Evolutionary conservation across 331 rosid species (phyloP).

Genomic region (Dryas integrifolia): DNA sequence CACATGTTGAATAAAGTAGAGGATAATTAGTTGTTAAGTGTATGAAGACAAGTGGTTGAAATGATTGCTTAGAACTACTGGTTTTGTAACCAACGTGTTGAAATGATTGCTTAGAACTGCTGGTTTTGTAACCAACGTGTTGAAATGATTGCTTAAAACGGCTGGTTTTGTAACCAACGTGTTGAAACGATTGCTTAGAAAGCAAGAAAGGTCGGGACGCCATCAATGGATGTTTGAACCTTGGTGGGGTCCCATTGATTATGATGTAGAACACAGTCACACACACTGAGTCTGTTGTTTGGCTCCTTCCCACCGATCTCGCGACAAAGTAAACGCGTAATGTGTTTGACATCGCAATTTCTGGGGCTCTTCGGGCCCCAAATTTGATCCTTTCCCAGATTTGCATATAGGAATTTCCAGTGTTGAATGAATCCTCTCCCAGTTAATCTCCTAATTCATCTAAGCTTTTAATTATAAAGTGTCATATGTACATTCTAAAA

Average conservation of each 20-base stretch:
- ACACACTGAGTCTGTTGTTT: not conserved
- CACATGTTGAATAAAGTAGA: not conserved
- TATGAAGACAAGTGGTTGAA: no score
- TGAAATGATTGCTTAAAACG: not conserved
- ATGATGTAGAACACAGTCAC: not conserved
- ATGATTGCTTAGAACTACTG: not conserved
- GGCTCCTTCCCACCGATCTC: slow-evolving; percentile 9
- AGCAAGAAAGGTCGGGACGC: not conserved
- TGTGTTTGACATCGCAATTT: slow-evolving; percentile 8
- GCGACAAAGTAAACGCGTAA: slow-evolving; percentile 6
- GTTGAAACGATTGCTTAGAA: not conserved
- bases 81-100: not conserved
- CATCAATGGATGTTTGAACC: not conserved
- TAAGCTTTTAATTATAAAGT: no score
- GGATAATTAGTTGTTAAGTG: no score
- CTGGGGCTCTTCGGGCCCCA: not conserved
- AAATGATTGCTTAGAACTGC: not conserved
- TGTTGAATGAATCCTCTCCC: not conserved
- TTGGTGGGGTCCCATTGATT: not conserved
- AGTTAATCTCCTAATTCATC: no score
- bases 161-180: not conserved
- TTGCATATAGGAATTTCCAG: not conserved
- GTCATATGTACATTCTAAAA: no score
- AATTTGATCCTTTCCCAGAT: not conserved
- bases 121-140: not conserved